phyloP scores from a whole-genome alignment of 805 yeast genomes.

The Saccharomycopsis sp. region DNA sequence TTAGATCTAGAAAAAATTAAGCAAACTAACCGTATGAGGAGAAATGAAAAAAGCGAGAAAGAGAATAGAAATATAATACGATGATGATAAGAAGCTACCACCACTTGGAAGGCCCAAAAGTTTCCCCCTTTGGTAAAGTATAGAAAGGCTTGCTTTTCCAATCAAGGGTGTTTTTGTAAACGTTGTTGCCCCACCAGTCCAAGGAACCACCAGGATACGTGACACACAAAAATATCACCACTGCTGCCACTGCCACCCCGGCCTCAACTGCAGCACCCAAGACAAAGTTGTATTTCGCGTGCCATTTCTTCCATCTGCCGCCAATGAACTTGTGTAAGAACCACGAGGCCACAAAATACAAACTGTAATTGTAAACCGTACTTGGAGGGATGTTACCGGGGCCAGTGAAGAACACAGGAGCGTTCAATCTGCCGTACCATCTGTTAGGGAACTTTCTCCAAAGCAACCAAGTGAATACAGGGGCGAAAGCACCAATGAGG shows the following conservation, averaged over 20 bases:
- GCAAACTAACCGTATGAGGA: no score
- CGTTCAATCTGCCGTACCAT: conserved; percentile 35
- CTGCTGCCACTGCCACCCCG: conserved; percentile 54
- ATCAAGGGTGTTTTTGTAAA: conserved; percentile 34
- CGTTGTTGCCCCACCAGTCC: conserved; percentile 56
- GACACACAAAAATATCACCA: conserved; percentile 44
- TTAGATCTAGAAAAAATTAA: no score
- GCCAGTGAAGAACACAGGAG: conserved; percentile 56
- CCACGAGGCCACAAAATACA: conserved; percentile 39
- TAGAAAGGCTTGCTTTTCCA: conserved; percentile 28
- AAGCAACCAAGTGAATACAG: conserved; percentile 29
- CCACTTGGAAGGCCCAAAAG: conserved; percentile 44
- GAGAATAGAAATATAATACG: no score
- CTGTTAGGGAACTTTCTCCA: conserved; percentile 27
- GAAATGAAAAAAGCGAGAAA: no score
- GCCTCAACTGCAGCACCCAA: conserved; percentile 54
- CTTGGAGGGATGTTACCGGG: conserved; percentile 67
- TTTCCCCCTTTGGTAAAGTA: conserved; percentile 33
- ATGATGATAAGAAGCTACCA: conserved; percentile 29
- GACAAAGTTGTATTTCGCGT: conserved; percentile 52
- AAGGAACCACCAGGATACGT: conserved; percentile 35
- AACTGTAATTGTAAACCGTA: conserved; percentile 58
- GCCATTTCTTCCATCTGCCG: conserved; percentile 43
- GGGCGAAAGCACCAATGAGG: conserved; percentile 38
- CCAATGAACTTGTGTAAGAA: conserved; percentile 38